phyloP scores from a whole-genome alignment of 495 filamentous ascomycete species.

The Aspergillus asperescens region DNA sequence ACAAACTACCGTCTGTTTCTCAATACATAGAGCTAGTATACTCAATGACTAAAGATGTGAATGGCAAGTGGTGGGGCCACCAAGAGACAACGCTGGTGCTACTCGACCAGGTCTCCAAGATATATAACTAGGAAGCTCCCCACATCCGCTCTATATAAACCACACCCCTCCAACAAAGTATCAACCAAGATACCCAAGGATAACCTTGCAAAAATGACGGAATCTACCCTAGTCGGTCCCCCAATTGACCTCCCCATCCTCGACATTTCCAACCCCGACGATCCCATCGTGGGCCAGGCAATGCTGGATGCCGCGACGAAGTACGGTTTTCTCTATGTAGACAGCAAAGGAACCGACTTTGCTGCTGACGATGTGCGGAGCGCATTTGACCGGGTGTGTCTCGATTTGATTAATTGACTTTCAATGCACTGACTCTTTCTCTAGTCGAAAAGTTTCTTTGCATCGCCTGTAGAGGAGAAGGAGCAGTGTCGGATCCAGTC shows the following conservation, averaged over 20 bases:
- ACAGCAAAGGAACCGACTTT: slow-evolving; percentile 64
- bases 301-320: slow-evolving; percentile 75
- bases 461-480: slow-evolving; percentile 66
- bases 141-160: neutral
- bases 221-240: slow-evolving; percentile 20
- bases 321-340: slow-evolving; percentile 87
- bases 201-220: slow-evolving; percentile 33
- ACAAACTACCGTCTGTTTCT: no score
- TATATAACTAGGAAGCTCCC: slow-evolving; percentile 1
- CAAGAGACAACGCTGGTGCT: slow-evolving; percentile 2
- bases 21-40: no score
- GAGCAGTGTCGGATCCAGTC: slow-evolving; percentile 63
- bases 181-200: neutral
- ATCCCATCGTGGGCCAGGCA: slow-evolving; percentile 56
- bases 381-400: slow-evolving; percentile 67
- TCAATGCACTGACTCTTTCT: neutral
- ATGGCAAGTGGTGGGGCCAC: neutral
- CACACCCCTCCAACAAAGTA: neutral
- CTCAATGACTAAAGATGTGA: neutral
- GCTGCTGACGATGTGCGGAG: slow-evolving; percentile 57
- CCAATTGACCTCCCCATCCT: slow-evolving; percentile 70
- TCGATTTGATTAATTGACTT: neutral
- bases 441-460: slow-evolving; percentile 76
- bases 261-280: slow-evolving; percentile 57
- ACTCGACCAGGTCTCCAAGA: neutral